Percentiles rank a stretch among this genome's conserved stretches.
Evolutionary conservation across 352 stramenopile species (phyloP).

Genomic region (Globisporangium uncinulatum): DNA sequence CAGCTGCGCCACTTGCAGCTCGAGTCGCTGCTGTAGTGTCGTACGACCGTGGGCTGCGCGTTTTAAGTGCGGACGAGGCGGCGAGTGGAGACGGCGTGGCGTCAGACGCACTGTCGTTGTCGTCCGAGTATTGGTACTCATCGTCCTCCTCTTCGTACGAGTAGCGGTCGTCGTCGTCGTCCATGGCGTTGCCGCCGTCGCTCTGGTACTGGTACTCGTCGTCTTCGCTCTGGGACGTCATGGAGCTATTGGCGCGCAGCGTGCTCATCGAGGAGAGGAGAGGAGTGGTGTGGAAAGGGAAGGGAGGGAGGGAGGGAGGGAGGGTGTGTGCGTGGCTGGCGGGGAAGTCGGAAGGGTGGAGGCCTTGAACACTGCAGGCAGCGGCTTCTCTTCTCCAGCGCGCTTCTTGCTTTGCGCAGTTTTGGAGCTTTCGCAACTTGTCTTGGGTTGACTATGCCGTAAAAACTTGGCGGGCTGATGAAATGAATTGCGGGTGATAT

Average conservation of each 20-base stretch:
- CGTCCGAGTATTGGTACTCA: conserved; percentile 65
- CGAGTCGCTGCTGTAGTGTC: conserved; percentile 14
- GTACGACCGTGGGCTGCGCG: conserved; percentile 8
- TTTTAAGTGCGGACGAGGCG: conserved; percentile 21
- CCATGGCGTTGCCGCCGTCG: conserved; percentile 50
- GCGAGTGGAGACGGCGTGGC: conserved; percentile 19
- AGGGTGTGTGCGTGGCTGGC: no score
- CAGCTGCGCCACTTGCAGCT: conserved; percentile 26
- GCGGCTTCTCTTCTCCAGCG: no score
- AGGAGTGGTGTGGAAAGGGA: no score
- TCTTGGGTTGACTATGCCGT: no score
- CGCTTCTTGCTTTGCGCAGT: no score
- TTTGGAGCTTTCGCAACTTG: no score
- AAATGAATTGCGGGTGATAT: no score
- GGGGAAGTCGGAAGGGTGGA: no score
- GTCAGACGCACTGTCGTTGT: conserved; percentile 19
- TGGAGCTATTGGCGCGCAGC: not conserved
- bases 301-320: no score
- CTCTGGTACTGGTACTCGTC: conserved; percentile 78
- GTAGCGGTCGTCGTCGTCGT: conserved; percentile 18
- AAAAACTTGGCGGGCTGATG: no score
- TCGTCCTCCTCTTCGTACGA: conserved; percentile 21
- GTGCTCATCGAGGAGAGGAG: not conserved
- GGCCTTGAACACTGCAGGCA: no score
- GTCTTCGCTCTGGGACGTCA: conserved; percentile 23